Evolutionary conservation across 2,329 filamentous ascomycete genomes (phyloP), one percentile per base, ranked within the genome.

Genomic region (Endothia cerciana): DNA sequence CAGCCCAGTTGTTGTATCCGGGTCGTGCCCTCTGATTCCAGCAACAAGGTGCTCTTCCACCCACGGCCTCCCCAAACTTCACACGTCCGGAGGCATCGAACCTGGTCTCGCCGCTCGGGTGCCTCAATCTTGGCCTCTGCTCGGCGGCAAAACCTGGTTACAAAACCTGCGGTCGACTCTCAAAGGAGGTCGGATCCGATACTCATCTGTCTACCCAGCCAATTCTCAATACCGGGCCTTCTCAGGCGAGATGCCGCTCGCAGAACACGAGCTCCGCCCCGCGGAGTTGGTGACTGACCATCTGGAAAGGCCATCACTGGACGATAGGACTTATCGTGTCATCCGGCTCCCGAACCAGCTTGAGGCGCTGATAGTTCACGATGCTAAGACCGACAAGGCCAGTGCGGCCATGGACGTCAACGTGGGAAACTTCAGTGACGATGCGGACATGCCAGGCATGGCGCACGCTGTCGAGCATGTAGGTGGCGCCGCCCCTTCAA

Each of bases 321-420:
- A 98, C 78, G 89, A 97, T 77, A 88, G 94, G 62, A 86, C 88
- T 40, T 99, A 99, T 77, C 87, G 94, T 65, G 93, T 99, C 69
- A 89, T 98, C 72, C 87, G 88, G 62, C 84, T 99, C 62, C 82
- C 87, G 57, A 99, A 99, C 78, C 85, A 94, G 77, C 86, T 99
- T 19, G 94, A 99, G 82, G 94, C 89, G 8, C 83, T 99, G 22
- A 81, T 99, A 60, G 95, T 98, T 64, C 94, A 98, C 76, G 95
- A 99, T 79, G 87, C 92, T 1, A 90, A 96, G 69, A 97, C 95
- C 8, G 95, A 99, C 83, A 98, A 98, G 84, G 94, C 95, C 70
- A 97, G 93, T 73, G 95, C 94, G 11, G 91, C 94, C 60, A 88
- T 98, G 74, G 95, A 98, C 76, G 94, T 98, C 75, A 94, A 97